Base-by-base conservation (phyloP, 805 yeast species). In the Candida insectalens region DNA sequence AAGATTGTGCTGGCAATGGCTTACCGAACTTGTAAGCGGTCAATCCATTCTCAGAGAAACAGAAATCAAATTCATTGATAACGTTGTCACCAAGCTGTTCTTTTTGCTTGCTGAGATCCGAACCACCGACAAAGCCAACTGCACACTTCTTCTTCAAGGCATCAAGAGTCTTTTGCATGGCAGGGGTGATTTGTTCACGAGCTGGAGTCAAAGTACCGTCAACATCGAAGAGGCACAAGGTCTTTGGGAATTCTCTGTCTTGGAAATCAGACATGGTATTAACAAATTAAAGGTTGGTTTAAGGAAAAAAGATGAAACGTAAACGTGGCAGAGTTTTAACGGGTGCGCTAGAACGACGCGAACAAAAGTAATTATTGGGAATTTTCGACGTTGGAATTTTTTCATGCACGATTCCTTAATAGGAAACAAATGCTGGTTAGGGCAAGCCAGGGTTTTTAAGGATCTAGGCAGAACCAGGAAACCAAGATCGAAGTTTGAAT, bases 161-260 rank as follows among this genome's bases (percentile, higher is more conserved):
- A 41, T 61, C 57, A 51, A 92, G 73, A 28, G 82, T 65, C 43
- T 71, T 61, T 55, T 65, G 73, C 78, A 92, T 81, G 62, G 87
- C 95, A 51, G 74, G 72, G 41, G 87, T 76, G 49, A 82, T 63
- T 26, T 32, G 37, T 36, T 57, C 45, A 70, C 99, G 85, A 36
- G 98, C 97, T 47, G 97, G 98, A 27, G 97, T 89, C 61, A 92
- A 72, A 37, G 99, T 92, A 46, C 96, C 98, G 59, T 92, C 99
- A 47, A 92, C 99, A 54, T 92, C 99, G 64, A 92, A 92, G 45
- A 92, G 76, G 47, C 84, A 94, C 53, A 92, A 69, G 43, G 84
- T 81, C 50, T 84, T 80, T 56, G 94, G 94, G 47, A 78, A 69
- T 65, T 83, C 82, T 61, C 76, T 78, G 56, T 81, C 65, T 26